Evolutionary conservation across 768 basidiomycete genomes (phyloP), one percentile per base, ranked within the genome.

Genomic region (Mycena vulgaris): DNA sequence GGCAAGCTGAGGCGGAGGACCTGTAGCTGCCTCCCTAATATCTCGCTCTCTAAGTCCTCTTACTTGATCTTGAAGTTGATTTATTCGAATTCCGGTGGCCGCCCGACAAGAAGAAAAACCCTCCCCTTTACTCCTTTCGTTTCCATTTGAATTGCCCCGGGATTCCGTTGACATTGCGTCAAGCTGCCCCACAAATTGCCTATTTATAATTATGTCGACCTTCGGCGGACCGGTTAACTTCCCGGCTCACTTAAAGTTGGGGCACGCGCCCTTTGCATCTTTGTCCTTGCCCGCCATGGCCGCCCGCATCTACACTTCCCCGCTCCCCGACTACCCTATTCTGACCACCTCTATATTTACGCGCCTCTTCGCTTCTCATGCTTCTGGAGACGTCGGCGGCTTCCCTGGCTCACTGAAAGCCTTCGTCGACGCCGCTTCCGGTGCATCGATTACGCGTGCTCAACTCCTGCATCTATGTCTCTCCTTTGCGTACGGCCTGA

Each of bases 391-490:
- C 51, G 77, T 89, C 30, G 88, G 88, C 33, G 80, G 80, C 16
- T 87, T 83, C 72, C 84, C 84, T 2, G 86, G 77, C 2, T 73
- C 80, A 3, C 68, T 80, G 4, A 85, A 86, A 11, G 92, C 92
- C 2, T 93, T 90, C 77, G 83, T 95, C 58, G 93, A 95, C 72
- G 91, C 90, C 0, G 77, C 81, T 2, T 87, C 92, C 0, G 91
- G 88, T 5, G 82, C 84, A 0, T 83, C 83, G 5, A 72, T 95
- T 52, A 84, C 91, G 0, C 88, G 94, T 13, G 84, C 77, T 0
- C 84, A 89, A 51, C 79, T 92, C 25, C 85, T 85, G 40, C 79
- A 84, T 5, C 80, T 89, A 21, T 83, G 90, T 2, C 84, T 93
- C 19, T 82, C 86, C 33, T 80, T 95, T 10, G 92, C 83, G 0